These are phyloP conservation scores for Saccharomycopsis sp. DNA, from an alignment of 805 yeast species.

Conservation along the genomic window DNA sequence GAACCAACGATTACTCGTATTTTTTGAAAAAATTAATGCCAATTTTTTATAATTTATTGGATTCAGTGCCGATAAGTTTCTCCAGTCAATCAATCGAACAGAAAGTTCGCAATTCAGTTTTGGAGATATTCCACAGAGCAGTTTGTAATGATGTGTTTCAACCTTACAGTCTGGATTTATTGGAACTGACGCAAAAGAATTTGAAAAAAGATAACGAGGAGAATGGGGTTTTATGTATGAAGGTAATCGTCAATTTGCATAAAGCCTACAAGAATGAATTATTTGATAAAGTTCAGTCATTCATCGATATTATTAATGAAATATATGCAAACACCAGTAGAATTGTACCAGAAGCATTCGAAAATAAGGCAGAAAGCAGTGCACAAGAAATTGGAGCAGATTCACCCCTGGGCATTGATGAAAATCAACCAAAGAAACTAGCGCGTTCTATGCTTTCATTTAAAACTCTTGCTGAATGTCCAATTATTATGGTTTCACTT, in stretches of 20 bases:
- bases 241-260: conserved; percentile 76
- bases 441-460: conserved; percentile 72
- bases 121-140: conserved; percentile 75
- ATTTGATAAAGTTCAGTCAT: conserved; percentile 69
- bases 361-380: conserved; percentile 22
- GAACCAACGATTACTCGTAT: conserved; percentile 72
- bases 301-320: conserved; percentile 65
- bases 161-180: conserved; percentile 54
- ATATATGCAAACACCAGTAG: conserved; percentile 75
- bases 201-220: conserved; percentile 85
- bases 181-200: conserved; percentile 54
- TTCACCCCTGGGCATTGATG: background rate
- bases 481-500: conserved; percentile 89
- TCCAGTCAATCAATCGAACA: conserved; percentile 60
- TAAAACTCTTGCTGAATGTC: conserved; percentile 92
- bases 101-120: conserved; percentile 65
- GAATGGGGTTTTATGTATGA: conserved; percentile 87
- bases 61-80: conserved; percentile 65
- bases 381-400: background rate
- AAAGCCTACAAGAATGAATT: conserved; percentile 70
- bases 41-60: conserved; percentile 53
- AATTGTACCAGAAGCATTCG: conserved; percentile 66
- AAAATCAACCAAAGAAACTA: conserved; percentile 27
- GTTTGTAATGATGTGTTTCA: conserved; percentile 77
- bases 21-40: conserved; percentile 68